Conservation (phyloP, 2,329 filamentous ascomycete species). For the Botrytis paeoniae region DNA sequence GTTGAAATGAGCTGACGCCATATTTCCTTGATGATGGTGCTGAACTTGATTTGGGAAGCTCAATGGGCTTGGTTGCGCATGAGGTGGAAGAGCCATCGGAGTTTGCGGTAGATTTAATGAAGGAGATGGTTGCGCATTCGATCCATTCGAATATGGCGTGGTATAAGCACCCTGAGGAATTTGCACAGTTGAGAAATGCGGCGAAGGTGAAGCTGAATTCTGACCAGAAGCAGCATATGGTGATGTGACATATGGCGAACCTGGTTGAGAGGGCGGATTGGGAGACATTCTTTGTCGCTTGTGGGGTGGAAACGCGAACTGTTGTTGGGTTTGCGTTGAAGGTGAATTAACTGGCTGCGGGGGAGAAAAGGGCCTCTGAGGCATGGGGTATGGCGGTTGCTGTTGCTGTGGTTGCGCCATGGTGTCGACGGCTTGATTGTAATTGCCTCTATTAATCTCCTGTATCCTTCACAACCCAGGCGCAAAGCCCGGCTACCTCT, state of each 20-base stretch:
- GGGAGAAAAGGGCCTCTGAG: conserved; percentile 59
- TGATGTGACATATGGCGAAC: conserved; percentile 57
- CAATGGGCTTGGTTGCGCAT: conserved; percentile 30
- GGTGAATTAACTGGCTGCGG: conserved; percentile 54
- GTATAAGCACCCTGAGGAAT: conserved; percentile 36
- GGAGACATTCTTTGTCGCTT: conserved; percentile 73
- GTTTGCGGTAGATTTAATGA: conserved; percentile 26
- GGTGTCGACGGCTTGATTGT: conserved; percentile 21
- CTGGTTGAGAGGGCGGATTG: conserved; percentile 64
- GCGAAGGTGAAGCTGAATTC: conserved; percentile 31
- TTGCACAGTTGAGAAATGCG: conserved; percentile 36
- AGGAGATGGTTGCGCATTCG: conserved; percentile 29
- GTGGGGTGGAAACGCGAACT: conserved; percentile 61
- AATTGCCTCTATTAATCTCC: conserved; percentile 24
- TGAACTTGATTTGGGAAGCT: conserved; percentile 26
- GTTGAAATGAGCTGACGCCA: conserved; percentile 11
- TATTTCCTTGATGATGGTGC: conserved; percentile 21
- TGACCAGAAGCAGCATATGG: conserved; percentile 43
- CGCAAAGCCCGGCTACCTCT: conserved; percentile 35
- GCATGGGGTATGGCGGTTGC: conserved; percentile 41
- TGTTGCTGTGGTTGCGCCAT: conserved; percentile 40
- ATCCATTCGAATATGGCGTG: conserved; percentile 39
- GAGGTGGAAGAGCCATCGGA: conserved; percentile 36
- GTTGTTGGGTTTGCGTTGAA: conserved; percentile 56
- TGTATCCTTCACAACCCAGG: conserved; percentile 33